These are phyloP conservation scores for Aspergillus kassunensis DNA, from an alignment of 495 filamentous ascomycete genomes.

Conservation along the genomic window DNA sequence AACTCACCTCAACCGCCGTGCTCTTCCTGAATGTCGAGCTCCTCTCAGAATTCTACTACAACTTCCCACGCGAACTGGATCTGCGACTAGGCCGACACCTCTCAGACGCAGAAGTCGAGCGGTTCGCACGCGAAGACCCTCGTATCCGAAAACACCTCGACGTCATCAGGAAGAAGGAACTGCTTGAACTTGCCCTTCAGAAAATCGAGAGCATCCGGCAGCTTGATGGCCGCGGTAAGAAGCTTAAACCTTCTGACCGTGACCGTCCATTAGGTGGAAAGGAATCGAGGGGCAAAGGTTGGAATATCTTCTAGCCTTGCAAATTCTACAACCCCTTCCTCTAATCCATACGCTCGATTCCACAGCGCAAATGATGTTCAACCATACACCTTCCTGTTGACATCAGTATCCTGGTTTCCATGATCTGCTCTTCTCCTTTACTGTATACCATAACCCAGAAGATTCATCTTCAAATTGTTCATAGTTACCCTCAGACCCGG, in stretches of 20 bases:
- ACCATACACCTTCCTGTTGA: not conserved
- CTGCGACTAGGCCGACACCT: conserved; percentile 77
- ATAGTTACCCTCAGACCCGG: not conserved
- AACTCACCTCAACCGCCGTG: conserved; percentile 90
- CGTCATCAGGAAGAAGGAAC: conserved; percentile 84
- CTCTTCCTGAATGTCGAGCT: conserved; percentile 98
- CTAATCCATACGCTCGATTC: not conserved
- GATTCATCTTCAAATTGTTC: conserved; percentile 1
- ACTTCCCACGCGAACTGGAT: conserved; percentile 93
- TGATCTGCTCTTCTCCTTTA: conserved; percentile 4
- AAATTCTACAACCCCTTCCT: not conserved
- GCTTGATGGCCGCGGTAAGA: conserved; percentile 55
- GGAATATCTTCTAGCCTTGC: conserved; percentile 43
- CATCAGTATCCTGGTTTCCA: not conserved
- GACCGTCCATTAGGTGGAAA: conserved; percentile 30
- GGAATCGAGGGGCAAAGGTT: conserved; percentile 30
- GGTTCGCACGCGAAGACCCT: conserved; percentile 88
- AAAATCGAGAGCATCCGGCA: conserved; percentile 89
- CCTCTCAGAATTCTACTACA: conserved; percentile 93
- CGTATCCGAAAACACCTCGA: conserved; percentile 86
- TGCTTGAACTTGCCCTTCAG: conserved; percentile 83
- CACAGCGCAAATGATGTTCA: not conserved
- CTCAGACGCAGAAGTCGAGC: conserved; percentile 72
- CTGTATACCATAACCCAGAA: conserved; percentile 11
- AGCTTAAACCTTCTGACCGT: conserved; percentile 21